phyloP scores from a whole-genome alignment of 352 stramenopile species.

The Globisporangium cystogenes region DNA sequence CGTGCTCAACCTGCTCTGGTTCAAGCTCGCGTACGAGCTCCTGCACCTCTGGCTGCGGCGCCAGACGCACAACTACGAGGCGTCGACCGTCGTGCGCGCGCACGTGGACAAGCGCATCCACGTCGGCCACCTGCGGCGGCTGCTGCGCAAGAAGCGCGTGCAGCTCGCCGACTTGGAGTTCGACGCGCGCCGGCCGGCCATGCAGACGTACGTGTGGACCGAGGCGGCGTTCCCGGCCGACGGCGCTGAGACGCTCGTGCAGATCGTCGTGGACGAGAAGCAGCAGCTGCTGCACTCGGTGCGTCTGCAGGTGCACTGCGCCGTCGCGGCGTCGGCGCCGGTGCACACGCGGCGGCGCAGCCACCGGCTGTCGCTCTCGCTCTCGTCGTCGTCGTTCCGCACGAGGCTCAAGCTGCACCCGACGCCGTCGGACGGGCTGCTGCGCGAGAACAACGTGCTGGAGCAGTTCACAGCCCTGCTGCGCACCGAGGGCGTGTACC shows the following conservation, averaged over 20 bases:
- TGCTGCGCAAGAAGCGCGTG: constrained; percentile 38
- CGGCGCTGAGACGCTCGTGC: constrained; percentile 73
- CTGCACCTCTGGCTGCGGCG: constrained; percentile 38
- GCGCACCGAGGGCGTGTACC: constrained; percentile 52
- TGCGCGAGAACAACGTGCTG: constrained; percentile 57
- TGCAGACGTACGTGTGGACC: constrained; percentile 80
- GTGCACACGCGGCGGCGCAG: constrained; percentile 26
- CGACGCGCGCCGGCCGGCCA: constrained; percentile 28
- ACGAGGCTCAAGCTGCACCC: constrained; percentile 38
- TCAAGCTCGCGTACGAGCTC: constrained; percentile 54
- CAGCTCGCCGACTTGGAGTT: constrained; percentile 32
- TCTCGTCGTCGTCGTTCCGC: constrained; percentile 23
- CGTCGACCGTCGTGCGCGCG: constrained; percentile 88
- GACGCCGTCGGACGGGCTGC: constrained; percentile 27
- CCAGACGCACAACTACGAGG: constrained; percentile 59
- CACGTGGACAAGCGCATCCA: constrained; percentile 62
- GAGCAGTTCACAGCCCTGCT: constrained; percentile 59
- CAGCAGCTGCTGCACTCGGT: constrained; percentile 58
- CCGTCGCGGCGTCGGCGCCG: constrained; percentile 41
- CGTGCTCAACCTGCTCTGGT: constrained; percentile 70
- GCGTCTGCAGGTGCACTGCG: constrained; percentile 53
- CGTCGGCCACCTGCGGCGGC: constrained; percentile 27
- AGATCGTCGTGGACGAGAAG: constrained; percentile 61
- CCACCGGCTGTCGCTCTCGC: neutral
- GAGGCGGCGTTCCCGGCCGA: constrained; percentile 87